Evolutionary conservation across 192 early-diverging fungal species (phyloP).

Genomic region (Dissophora ornata): DNA sequence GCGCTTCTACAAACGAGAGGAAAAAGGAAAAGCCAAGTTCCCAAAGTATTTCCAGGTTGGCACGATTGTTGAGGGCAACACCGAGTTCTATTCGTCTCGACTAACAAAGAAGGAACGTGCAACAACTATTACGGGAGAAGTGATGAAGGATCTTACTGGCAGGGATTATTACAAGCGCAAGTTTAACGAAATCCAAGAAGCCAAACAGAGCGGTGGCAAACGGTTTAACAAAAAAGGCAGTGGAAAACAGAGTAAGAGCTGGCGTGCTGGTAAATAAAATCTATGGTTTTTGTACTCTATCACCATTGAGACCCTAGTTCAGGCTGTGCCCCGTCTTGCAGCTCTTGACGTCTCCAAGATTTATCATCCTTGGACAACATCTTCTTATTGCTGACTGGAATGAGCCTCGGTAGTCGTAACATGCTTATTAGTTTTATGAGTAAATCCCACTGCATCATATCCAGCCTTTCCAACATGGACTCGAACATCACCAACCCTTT

Average conservation of each 20-base stretch:
- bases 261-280: conserved; percentile 53
- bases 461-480: no score
- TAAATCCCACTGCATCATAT: no score
- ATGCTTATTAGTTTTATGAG: no score
- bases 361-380: no score
- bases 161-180: conserved; percentile 90
- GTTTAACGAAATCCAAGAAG: conserved; percentile 80
- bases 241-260: conserved; percentile 56
- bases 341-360: no score
- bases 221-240: conserved; percentile 64
- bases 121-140: conserved; percentile 86
- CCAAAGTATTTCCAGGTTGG: conserved; percentile 97
- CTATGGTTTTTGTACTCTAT: not conserved
- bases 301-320: no score
- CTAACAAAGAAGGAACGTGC: conserved; percentile 87
- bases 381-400: no score
- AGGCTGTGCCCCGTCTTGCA: no score
- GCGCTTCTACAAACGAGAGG: conserved; percentile 88
- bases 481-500: no score
- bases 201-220: conserved; percentile 64
- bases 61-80: conserved; percentile 88
- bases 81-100: conserved; percentile 91
- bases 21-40: conserved; percentile 62
- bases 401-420: no score
- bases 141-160: conserved; percentile 80